These are phyloP conservation scores for Parietichytrium sp. DNA, from an alignment of 108 stramenopile species.

Conservation along the genomic window DNA sequence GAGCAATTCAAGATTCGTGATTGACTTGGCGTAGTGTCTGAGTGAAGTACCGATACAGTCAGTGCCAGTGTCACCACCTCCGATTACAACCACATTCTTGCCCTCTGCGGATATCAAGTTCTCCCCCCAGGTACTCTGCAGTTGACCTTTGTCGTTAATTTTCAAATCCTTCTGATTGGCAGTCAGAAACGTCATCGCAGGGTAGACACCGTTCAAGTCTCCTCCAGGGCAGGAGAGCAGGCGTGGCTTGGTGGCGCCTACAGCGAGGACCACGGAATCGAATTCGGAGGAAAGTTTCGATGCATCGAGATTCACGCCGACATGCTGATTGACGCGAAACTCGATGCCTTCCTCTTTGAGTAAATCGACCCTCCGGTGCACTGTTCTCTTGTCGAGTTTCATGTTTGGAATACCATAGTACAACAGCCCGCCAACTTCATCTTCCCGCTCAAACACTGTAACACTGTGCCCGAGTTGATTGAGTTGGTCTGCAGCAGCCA, in stretches of 20 bases:
- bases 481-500: slow-evolving; percentile 86
- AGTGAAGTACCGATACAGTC: slow-evolving; percentile 97
- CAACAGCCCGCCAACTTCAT: slow-evolving; percentile 89
- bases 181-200: slow-evolving; percentile 92
- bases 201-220: slow-evolving; percentile 84
- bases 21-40: slow-evolving; percentile 92
- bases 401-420: slow-evolving; percentile 98
- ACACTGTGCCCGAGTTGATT: slow-evolving; percentile 97
- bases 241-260: slow-evolving; percentile 89
- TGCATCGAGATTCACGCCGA: slow-evolving; percentile 86
- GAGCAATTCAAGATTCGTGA: slow-evolving; percentile 95
- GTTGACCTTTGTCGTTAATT: slow-evolving; percentile 84
- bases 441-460: slow-evolving; percentile 84
- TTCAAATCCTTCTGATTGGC: slow-evolving; percentile 91
- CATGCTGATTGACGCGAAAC: slow-evolving; percentile 85
- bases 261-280: slow-evolving; percentile 80
- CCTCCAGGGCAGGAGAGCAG: slow-evolving; percentile 88
- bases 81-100: slow-evolving; percentile 95
- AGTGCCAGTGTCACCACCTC: slow-evolving; percentile 94
- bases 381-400: slow-evolving; percentile 94
- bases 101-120: slow-evolving; percentile 91
- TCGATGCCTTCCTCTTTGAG: slow-evolving; percentile 92
- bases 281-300: slow-evolving; percentile 78
- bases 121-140: slow-evolving; percentile 86
- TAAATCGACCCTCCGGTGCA: slow-evolving; percentile 85